Evolutionary conservation across 768 basidiomycete species (phyloP), one percentile per base, ranked within the genome.

Genomic region (Coprinopsis sp.): DNA sequence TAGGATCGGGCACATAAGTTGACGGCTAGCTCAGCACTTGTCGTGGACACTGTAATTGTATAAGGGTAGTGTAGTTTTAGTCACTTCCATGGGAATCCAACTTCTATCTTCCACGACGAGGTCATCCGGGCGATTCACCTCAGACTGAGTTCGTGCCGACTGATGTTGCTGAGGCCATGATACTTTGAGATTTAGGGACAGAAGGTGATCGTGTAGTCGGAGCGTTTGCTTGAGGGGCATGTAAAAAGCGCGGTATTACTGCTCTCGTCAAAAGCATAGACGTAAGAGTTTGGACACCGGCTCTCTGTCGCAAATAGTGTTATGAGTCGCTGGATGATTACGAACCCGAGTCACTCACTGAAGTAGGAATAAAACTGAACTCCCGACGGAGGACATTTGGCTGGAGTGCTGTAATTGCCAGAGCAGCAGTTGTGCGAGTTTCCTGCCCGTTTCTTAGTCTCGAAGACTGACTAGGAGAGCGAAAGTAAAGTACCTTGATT

Each of bases 361-460:
- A 71, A 71, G 50, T 70, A 72, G 51, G 47, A 56, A 51, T 73
- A 71, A 51, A 55, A 69, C 10, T 46, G 49, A 47, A 72, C 71
- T 50, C 66, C 66, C 63, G 54, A 37, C 11, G 34, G 11, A 18
- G 77, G 78, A 55, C 81, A 82, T 1, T 76, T 79, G n/a, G 52
- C 58, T 1, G 76, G 57, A 3, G 73, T 76, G 56, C 62, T 58
- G 57, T 71, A 65, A 36, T 55, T 56, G 4, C 81, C 81, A 19
- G 69, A 70, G 64, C 81, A 83, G 59, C 81, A 81, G 54, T 80
- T 78, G 6, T 71, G 58, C 27, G 76, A 77, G 63, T 82, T 73
- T 27, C 51, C 75, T 75, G 34, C n/a, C n/a, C n/a, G n/a, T n/a
- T n/a, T n/a, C n/a, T n/a, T n/a, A n/a, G n/a, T n/a, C n/a, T n/a